Conservation (phyloP, 2,329 filamentous ascomycete species). For the Clonostachys chloroleuca region DNA sequence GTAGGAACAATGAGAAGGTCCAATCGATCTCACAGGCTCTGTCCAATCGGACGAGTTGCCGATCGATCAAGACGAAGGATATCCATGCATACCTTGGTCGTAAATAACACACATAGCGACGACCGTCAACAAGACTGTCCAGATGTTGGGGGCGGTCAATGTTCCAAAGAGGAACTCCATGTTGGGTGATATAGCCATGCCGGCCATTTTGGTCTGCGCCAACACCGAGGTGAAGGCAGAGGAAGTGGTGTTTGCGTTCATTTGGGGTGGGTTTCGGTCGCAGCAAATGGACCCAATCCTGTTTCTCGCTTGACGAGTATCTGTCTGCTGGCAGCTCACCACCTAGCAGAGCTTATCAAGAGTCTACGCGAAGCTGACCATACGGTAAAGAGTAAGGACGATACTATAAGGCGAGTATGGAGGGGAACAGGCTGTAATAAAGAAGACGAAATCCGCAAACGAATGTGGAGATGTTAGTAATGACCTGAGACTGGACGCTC, state of each 20-base stretch:
- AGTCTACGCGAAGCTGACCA: too few relatives aligned
- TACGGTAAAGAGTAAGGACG: too few relatives aligned
- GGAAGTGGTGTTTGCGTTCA: constrained; percentile 59
- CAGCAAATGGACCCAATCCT: neutral
- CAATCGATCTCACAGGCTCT: too few relatives aligned
- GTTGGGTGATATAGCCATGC: constrained; percentile 47
- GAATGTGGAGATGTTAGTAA: too few relatives aligned
- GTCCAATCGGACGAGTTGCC: neutral
- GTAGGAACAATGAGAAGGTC: too few relatives aligned
- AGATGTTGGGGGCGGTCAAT: constrained; percentile 51
- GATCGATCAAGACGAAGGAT: neutral
- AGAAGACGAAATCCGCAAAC: too few relatives aligned
- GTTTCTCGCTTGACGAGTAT: too few relatives aligned
- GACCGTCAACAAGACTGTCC: constrained; percentile 65
- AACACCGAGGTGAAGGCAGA: constrained; percentile 66
- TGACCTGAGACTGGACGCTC: too few relatives aligned
- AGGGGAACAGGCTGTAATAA: too few relatives aligned
- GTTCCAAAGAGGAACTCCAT: constrained; percentile 49
- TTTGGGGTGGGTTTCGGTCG: constrained; percentile 13
- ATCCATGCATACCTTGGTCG: constrained; percentile 74
- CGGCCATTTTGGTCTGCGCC: constrained; percentile 52
- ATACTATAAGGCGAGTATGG: too few relatives aligned
- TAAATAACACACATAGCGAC: constrained; percentile 72
- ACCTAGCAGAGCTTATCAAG: too few relatives aligned
- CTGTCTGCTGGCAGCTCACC: too few relatives aligned